Conservation (phyloP, 2,329 filamentous ascomycete species). For the Cercospora zeina region DNA sequence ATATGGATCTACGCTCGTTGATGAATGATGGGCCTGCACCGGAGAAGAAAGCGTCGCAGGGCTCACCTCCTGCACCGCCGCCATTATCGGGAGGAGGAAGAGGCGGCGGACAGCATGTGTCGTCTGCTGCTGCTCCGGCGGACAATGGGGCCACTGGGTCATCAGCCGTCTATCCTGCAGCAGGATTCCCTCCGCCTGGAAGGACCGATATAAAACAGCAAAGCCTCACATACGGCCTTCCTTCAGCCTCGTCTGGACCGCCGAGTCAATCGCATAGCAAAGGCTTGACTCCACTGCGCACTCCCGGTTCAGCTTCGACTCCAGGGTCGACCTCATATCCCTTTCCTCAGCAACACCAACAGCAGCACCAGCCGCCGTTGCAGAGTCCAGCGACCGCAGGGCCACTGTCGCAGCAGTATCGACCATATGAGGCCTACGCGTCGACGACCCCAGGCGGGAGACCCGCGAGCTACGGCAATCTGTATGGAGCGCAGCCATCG, state of each 20-base stretch:
- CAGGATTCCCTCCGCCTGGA: constrained; percentile 12
- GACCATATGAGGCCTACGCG: constrained; percentile 29
- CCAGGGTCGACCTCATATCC: constrained; percentile 29
- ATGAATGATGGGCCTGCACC: constrained; percentile 37
- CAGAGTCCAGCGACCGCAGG: constrained; percentile 37
- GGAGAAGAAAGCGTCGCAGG: constrained; percentile 29
- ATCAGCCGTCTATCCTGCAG: constrained; percentile 10
- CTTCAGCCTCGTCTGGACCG: constrained; percentile 26
- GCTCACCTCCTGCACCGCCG: constrained; percentile 22
- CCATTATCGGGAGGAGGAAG: constrained; percentile 16
- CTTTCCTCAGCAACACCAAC: constrained; percentile 32
- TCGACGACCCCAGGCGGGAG: constrained; percentile 33
- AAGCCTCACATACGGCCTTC: constrained; percentile 30
- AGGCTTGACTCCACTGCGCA: constrained; percentile 37
- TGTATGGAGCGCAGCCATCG: constrained; percentile 30
- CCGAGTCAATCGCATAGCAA: constrained; percentile 28
- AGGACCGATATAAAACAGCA: constrained; percentile 17
- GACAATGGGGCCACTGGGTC: constrained; percentile 21
- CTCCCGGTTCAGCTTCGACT: constrained; percentile 28
- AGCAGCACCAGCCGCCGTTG: constrained; percentile 23
- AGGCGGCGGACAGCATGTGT: constrained; percentile 22
- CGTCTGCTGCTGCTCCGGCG: constrained; percentile 14
- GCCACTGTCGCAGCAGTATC: constrained; percentile 29
- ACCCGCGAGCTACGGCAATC: constrained; percentile 31
- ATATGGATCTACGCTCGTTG: constrained; percentile 40